Evolutionary conservation across 495 filamentous ascomycete species (phyloP).

Genomic region (Chlorociboria aeruginascens): DNA sequence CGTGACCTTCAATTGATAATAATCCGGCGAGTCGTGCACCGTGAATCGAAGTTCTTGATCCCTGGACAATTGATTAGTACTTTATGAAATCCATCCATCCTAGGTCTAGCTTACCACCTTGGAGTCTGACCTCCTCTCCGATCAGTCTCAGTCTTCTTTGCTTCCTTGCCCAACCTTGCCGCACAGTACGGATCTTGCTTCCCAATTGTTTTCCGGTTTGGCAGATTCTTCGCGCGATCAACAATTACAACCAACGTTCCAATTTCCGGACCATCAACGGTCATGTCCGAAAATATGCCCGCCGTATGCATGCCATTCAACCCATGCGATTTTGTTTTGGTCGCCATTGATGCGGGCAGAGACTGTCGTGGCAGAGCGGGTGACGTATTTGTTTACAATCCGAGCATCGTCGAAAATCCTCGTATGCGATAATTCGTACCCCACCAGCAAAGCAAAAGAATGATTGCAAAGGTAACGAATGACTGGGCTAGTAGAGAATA

Average conservation of each 20-base stretch:
- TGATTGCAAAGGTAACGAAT: no score
- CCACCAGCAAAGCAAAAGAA: no score
- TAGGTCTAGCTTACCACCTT: constrained; percentile 53
- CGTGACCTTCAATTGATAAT: constrained; percentile 85
- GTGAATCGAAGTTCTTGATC: constrained; percentile 94
- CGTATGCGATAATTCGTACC: no score
- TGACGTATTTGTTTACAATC: no score
- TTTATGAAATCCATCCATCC: neutral
- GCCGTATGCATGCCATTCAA: constrained; percentile 56
- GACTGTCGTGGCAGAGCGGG: no score
- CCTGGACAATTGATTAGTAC: constrained; percentile 38
- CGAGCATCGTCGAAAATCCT: no score
- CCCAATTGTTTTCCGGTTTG: constrained; percentile 90
- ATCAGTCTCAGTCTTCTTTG: constrained; percentile 94
- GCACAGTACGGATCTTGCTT: constrained; percentile 99
- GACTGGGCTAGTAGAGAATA: no score
- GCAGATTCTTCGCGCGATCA: constrained; percentile 90
- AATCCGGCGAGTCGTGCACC: constrained; percentile 93
- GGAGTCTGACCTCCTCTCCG: constrained; percentile 91
- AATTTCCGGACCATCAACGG: constrained; percentile 85
- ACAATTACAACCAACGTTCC: constrained; percentile 86
- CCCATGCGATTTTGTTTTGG: constrained; percentile 33
- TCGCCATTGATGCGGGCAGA: constrained; percentile 23
- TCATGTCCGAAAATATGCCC: constrained; percentile 93
- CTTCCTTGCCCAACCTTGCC: constrained; percentile 87